phyloP scores from a whole-genome alignment of 2,329 filamentous ascomycete species.

The Cercospora citrullina region DNA sequence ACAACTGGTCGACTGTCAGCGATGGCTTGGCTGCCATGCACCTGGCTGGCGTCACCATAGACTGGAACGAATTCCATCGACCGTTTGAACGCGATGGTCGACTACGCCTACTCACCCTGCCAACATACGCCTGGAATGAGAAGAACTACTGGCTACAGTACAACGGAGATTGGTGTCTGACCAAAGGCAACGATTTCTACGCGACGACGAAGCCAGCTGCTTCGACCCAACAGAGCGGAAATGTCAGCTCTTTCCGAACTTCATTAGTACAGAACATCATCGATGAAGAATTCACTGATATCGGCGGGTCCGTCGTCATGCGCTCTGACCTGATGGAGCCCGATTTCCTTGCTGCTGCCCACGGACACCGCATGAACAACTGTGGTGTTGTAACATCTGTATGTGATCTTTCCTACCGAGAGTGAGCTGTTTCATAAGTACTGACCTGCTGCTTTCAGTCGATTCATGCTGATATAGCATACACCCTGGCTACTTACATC shows the following conservation, averaged over 20 bases:
- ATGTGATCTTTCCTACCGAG: constrained; percentile 27
- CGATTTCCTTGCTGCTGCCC: constrained; percentile 42
- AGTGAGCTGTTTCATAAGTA: not conserved
- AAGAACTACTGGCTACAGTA: constrained; percentile 45
- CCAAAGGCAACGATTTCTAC: constrained; percentile 21
- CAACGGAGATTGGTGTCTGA: constrained; percentile 37
- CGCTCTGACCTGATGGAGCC: constrained; percentile 38
- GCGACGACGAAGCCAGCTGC: constrained; percentile 6
- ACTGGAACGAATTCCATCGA: constrained; percentile 61
- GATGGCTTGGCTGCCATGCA: constrained; percentile 54
- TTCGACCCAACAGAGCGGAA: not conserved
- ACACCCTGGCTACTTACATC: constrained; percentile 38
- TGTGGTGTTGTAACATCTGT: constrained; percentile 45
- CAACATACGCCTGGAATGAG: constrained; percentile 42
- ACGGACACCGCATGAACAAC: constrained; percentile 49
- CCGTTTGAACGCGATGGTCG: constrained; percentile 44
- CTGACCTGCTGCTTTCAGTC: constrained; percentile 38
- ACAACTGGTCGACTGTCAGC: constrained; percentile 53
- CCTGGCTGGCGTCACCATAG: constrained; percentile 54
- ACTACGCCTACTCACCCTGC: constrained; percentile 52
- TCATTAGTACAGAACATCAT: constrained; percentile 30
- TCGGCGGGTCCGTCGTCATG: constrained; percentile 35
- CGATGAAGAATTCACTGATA: not conserved
- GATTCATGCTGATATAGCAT: constrained; percentile 42
- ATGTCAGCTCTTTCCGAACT: constrained; percentile 31